Percentiles rank a stretch among this genome's conserved stretches.
These are phyloP conservation scores for Benincasa hispida DNA, from an alignment of 306 rosid genomes.

Conservation along the genomic window DNA sequence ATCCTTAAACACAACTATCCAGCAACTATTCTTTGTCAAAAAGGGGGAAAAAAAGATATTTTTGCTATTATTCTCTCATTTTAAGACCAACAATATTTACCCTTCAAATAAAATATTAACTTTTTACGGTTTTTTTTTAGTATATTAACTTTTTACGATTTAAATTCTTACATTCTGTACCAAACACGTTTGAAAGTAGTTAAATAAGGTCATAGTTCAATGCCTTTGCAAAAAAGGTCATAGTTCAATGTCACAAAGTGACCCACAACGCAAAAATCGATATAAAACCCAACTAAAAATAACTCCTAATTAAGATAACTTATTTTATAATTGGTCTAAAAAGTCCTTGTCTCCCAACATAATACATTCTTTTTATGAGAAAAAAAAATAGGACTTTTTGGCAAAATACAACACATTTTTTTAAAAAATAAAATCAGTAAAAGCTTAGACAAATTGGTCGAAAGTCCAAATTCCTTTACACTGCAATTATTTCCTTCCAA, in stretches of 20 bases:
- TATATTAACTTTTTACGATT: not conserved
- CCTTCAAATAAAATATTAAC: not conserved
- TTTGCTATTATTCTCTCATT: too few relatives aligned
- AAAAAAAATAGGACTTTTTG: not conserved
- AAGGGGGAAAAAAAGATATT: too few relatives aligned
- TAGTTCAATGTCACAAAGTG: not conserved
- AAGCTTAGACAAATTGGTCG: not conserved
- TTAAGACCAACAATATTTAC: not conserved
- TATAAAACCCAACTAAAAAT: not conserved
- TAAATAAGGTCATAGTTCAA: not conserved
- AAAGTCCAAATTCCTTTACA: not conserved
- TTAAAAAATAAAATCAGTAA: not conserved
- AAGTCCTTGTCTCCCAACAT: not conserved
- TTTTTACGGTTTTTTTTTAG: too few relatives aligned
- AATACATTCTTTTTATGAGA: not conserved
- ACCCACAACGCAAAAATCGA: not conserved
- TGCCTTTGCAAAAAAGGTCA: not conserved
- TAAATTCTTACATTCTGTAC: not conserved
- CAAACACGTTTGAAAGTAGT: not conserved
- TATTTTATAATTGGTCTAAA: not conserved
- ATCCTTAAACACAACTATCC: too few relatives aligned
- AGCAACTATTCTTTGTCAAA: too few relatives aligned
- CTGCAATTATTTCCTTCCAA: constrained; percentile 1
- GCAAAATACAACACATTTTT: not conserved
- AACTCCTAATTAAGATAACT: not conserved